Conservation (phyloP, 2,329 filamentous ascomycete species). For the Arthroderma sp. region DNA sequence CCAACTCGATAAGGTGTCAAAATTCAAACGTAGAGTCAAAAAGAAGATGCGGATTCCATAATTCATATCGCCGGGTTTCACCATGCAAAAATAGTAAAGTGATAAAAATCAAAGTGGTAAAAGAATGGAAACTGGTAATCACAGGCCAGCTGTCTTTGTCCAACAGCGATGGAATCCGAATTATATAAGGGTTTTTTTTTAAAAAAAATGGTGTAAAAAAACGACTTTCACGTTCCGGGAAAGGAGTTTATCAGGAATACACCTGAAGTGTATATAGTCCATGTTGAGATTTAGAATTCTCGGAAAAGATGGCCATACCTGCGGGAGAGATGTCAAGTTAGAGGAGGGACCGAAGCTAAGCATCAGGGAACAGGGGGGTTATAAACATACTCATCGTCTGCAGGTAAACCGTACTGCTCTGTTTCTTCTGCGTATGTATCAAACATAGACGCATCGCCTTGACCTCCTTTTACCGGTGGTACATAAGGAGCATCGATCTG, state of each 20-base stretch:
- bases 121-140: background rate
- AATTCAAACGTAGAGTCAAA: background rate
- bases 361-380: background rate
- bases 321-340: constrained; percentile 9
- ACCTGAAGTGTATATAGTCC: too few relatives aligned
- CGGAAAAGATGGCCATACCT: constrained; percentile 63
- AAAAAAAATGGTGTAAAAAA: too few relatives aligned
- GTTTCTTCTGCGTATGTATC: constrained; percentile 96
- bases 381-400: constrained; percentile 68
- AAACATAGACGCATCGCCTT: constrained; percentile 92
- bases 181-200: too few relatives aligned
- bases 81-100: background rate
- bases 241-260: too few relatives aligned
- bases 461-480: constrained; percentile 83
- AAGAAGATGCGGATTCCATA: background rate
- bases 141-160: constrained; percentile 5
- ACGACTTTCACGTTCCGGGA: too few relatives aligned
- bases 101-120: background rate
- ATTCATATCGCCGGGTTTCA: background rate
- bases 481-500: constrained; percentile 98
- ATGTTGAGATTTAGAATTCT: constrained; percentile 48
- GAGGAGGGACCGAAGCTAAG: background rate
- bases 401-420: constrained; percentile 70
- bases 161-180: too few relatives aligned
- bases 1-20: background rate